Conservation (phyloP, 2,329 filamentous ascomycete genomes). For the Ophiocordyceps camponoti-leonardi region DNA sequence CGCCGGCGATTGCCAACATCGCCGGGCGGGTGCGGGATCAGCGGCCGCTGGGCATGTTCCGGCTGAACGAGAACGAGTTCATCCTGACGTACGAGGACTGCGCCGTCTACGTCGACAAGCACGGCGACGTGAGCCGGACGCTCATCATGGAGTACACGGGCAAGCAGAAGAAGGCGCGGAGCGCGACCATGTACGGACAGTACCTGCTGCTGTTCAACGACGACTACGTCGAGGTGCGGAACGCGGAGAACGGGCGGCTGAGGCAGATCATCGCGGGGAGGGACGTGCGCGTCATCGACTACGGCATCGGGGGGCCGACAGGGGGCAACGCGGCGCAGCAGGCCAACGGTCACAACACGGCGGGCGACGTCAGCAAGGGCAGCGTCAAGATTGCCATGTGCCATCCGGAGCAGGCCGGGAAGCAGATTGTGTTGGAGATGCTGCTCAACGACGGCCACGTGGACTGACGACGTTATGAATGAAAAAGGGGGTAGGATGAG, state of each 20-base stretch:
- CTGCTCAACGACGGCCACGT: slow-evolving; percentile 73
- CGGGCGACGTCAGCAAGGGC: slow-evolving; percentile 36
- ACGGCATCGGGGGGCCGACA: slow-evolving; percentile 50
- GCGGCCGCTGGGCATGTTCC: slow-evolving; percentile 87
- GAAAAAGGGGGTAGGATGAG: not conserved
- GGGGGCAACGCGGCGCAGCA: slow-evolving; percentile 25
- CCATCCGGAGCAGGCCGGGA: slow-evolving; percentile 71
- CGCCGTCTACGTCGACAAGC: slow-evolving; percentile 94
- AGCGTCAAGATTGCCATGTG: slow-evolving; percentile 93
- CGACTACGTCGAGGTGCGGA: slow-evolving; percentile 92
- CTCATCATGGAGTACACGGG: slow-evolving; percentile 99
- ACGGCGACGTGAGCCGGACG: slow-evolving; percentile 82
- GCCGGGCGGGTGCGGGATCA: slow-evolving; percentile 69
- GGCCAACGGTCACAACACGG: slow-evolving; percentile 18
- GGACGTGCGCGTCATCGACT: slow-evolving; percentile 81
- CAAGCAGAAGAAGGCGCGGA: slow-evolving; percentile 58
- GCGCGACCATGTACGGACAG: slow-evolving; percentile 76
- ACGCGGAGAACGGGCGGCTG: slow-evolving; percentile 85
- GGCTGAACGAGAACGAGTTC: slow-evolving; percentile 82
- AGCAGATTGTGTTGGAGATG: slow-evolving; percentile 83
- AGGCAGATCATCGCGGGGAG: slow-evolving; percentile 87
- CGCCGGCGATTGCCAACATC: slow-evolving; percentile 67
- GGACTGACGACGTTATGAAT: slow-evolving; percentile 18
- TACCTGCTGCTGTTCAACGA: slow-evolving; percentile 89
- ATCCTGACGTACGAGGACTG: slow-evolving; percentile 89